phyloP scores from a whole-genome alignment of 2,329 filamentous ascomycete species.

The Aspergillus jensenii region DNA sequence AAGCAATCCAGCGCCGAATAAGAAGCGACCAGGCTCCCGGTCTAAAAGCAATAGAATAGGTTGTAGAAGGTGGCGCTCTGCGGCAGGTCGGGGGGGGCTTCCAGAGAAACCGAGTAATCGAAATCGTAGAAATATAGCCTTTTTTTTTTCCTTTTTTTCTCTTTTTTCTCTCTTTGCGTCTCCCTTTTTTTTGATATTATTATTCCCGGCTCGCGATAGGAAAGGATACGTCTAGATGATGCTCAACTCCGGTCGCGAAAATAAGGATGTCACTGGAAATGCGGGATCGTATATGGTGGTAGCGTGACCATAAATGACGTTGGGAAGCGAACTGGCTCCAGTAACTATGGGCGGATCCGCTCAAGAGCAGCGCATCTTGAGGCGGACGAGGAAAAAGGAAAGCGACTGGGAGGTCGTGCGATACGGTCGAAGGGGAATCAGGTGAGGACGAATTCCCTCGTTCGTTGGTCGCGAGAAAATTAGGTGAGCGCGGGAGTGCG shows the following conservation, averaged over 20 bases:
- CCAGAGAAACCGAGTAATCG: conserved; percentile 11
- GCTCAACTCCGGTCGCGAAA: conserved; percentile 14
- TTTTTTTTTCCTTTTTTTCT: conserved; percentile 5
- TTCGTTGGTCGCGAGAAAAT: conserved; percentile 6
- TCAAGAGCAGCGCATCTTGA: conserved; percentile 31
- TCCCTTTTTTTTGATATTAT: conserved; percentile 15
- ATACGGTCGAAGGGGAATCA: conserved; percentile 10
- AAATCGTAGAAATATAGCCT: conserved; percentile 6
- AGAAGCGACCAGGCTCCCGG: conserved; percentile 33
- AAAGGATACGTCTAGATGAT: conserved; percentile 15
- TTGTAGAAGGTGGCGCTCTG: conserved; percentile 15
- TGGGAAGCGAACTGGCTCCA: conserved; percentile 28
- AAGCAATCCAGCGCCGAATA: conserved; percentile 7
- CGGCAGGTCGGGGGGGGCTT: conserved; percentile 12
- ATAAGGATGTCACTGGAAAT: conserved; percentile 11
- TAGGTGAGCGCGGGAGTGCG: conserved; percentile 7
- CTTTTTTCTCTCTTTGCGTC: conserved; percentile 8
- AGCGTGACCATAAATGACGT: conserved; percentile 36
- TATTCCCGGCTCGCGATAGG: conserved; percentile 10
- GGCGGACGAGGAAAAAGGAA: conserved; percentile 11
- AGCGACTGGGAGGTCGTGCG: conserved; percentile 12
- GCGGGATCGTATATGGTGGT: conserved; percentile 25
- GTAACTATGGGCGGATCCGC: conserved; percentile 23
- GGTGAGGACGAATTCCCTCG: not conserved
- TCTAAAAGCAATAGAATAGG: conserved; percentile 12